Conservation (phyloP, 1,284 basidiomycete genomes). For the Austroboletus sp. region DNA sequence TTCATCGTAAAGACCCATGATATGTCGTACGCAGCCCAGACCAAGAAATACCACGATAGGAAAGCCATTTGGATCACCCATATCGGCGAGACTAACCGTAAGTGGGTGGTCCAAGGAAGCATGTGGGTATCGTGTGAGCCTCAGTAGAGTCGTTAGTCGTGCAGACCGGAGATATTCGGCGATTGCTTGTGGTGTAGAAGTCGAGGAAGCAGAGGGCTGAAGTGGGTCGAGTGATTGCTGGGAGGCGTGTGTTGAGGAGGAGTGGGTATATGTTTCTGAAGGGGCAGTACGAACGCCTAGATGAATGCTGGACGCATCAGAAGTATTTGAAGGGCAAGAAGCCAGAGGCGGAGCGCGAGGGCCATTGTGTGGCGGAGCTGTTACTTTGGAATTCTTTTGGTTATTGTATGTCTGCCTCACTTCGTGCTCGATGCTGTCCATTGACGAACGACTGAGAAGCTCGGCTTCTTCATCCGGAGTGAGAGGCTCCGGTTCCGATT, state of each 20-base stretch:
- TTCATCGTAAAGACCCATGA: slow-evolving; percentile 93
- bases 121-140: slow-evolving; percentile 72
- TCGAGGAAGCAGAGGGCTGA: slow-evolving; percentile 39
- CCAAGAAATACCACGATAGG: slow-evolving; percentile 90
- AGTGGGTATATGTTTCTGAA: slow-evolving; percentile 18
- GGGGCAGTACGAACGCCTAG: slow-evolving; percentile 14
- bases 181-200: slow-evolving; percentile 60
- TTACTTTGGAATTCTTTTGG: slow-evolving; percentile 44
- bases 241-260: slow-evolving; percentile 39
- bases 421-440: slow-evolving; percentile 79
- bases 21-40: slow-evolving; percentile 87
- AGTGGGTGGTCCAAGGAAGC: slow-evolving; percentile 64
- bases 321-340: slow-evolving; percentile 25
- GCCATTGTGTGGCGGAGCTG: slow-evolving; percentile 27
- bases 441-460: slow-evolving; percentile 64
- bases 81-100: slow-evolving; percentile 87
- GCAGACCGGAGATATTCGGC: slow-evolving; percentile 81
- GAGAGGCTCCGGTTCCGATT: slow-evolving; percentile 44
- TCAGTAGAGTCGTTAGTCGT: slow-evolving; percentile 76
- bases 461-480: slow-evolving; percentile 54
- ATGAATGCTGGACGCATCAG: slow-evolving; percentile 26
- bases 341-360: slow-evolving; percentile 23
- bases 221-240: slow-evolving; percentile 42
- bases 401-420: slow-evolving; percentile 60
- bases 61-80: slow-evolving; percentile 75